These are phyloP conservation scores for Lanmaoa rubissima DNA, from an alignment of 768 basidiomycete species.

Conservation along the genomic window DNA sequence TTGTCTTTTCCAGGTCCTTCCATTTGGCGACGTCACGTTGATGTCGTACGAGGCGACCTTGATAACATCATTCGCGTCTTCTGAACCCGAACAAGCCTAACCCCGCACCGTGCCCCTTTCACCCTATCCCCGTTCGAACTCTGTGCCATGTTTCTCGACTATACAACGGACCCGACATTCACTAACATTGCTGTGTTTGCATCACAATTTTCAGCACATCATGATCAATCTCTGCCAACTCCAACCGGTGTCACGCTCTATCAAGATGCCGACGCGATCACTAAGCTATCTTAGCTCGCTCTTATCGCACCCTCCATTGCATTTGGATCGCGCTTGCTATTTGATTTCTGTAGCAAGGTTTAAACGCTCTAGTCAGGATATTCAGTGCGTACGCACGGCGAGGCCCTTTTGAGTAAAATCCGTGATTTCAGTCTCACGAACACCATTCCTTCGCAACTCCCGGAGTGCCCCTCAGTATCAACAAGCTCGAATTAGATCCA, in stretches of 20 bases:
- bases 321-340: not conserved
- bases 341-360: not conserved
- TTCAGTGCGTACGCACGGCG: not conserved
- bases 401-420: not conserved
- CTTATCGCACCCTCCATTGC: not conserved
- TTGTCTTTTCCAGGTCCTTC: not conserved
- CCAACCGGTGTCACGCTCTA: not conserved
- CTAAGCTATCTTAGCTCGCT: not conserved
- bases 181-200: not conserved
- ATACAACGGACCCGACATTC: not conserved
- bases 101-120: constrained; percentile 4
- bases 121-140: not conserved
- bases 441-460: not conserved
- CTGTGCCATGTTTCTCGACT: not conserved
- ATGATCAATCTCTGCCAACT: not conserved
- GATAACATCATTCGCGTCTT: not conserved
- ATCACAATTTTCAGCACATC: not conserved
- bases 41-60: not conserved
- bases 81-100: constrained; percentile 1
- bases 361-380: not conserved
- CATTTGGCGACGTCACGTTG: constrained; percentile 1
- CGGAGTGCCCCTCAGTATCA: not conserved
- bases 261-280: not conserved
- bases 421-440: not conserved
- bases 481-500: not conserved